Evolutionary conservation across 1,284 basidiomycete genomes (phyloP), one percentile per base, ranked within the genome.

Genomic region (Cutaneotrichosporon dermatis): DNA sequence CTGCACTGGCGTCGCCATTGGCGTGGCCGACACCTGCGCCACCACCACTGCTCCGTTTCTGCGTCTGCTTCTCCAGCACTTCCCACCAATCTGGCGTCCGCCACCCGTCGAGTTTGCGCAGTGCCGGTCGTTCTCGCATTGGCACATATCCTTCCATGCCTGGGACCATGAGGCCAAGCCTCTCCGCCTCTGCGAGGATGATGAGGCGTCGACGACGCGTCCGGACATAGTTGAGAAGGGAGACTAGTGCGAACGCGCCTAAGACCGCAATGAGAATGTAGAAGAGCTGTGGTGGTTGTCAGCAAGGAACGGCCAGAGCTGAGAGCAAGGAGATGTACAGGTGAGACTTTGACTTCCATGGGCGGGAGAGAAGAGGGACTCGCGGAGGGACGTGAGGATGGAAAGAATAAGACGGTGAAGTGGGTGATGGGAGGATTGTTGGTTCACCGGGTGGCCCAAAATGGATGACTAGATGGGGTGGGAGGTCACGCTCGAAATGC

Each of bases 221-320:
- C 35, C 74, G 66, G 51, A 66, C 34, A 6, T 76, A 61, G 34
- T 70, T 70, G 34, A 76, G 36, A 61, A 72, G 63, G n/a, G 71
- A 71, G 35, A 73, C 65, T 40, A 74, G 35, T 10, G 64, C 72
- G 48, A 77, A 77, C 4, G 70, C 74, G 42, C 60, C 61, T 35
- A 77, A 60, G 2, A 77, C 63, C 44, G 74, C 75, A 44, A 77
- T 76, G 48, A 77, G 68, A 54, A 77, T 77, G 65, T 77, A 77
- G 64, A 77, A 77, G 2, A 77, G 67, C 70, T 68, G 66, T 42
- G 12, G 45, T 41, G 54, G 34, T 13, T 3, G 16, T 51, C 8
- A 39, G n/a, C 16, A 45, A 48, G 11, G 10, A 34, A 44, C 43
- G 25, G 25, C 16, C 25, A 25, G 25, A 25, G 25, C 12, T 40